Conservation (phyloP, 192 early-diverging fungal genomes). For the Backusella macrospora region DNA sequence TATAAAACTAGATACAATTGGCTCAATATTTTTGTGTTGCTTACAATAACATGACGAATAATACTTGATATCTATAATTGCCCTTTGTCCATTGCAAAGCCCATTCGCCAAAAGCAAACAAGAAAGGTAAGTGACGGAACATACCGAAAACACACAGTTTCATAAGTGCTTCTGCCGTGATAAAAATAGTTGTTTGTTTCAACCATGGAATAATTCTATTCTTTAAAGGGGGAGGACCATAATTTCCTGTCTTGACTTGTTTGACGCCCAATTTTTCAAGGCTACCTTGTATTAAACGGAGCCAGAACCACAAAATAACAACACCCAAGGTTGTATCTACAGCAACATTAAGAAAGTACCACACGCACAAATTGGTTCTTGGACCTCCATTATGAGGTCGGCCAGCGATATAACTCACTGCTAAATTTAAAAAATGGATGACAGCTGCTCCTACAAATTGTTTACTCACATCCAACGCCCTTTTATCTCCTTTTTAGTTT, state of each 20-base stretch:
- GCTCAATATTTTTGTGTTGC: neutral
- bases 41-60: slow-evolving; percentile 77
- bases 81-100: slow-evolving; percentile 62
- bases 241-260: slow-evolving; percentile 67
- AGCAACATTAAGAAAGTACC: slow-evolving; percentile 73
- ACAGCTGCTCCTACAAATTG: slow-evolving; percentile 70
- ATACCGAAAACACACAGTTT: slow-evolving; percentile 68
- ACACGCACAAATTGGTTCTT: slow-evolving; percentile 70
- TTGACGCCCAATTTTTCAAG: slow-evolving; percentile 47
- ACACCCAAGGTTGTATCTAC: slow-evolving; percentile 83
- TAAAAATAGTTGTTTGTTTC: slow-evolving; percentile 69
- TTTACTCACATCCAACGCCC: slow-evolving; percentile 76
- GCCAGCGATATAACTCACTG: slow-evolving; percentile 69
- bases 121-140: slow-evolving; percentile 61
- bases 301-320: slow-evolving; percentile 65
- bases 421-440: slow-evolving; percentile 71
- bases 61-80: slow-evolving; percentile 60
- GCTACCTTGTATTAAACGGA: slow-evolving; percentile 48
- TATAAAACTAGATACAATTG: neutral
- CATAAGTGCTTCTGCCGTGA: slow-evolving; percentile 67
- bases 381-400: slow-evolving; percentile 48
- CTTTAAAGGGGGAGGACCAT: slow-evolving; percentile 65
- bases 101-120: slow-evolving; percentile 66
- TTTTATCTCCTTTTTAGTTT: slow-evolving; percentile 30
- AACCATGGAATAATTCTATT: slow-evolving; percentile 55